phyloP scores from a whole-genome alignment of 2,329 filamentous ascomycete species.

The Cladosporium austrohemisphaericum region DNA sequence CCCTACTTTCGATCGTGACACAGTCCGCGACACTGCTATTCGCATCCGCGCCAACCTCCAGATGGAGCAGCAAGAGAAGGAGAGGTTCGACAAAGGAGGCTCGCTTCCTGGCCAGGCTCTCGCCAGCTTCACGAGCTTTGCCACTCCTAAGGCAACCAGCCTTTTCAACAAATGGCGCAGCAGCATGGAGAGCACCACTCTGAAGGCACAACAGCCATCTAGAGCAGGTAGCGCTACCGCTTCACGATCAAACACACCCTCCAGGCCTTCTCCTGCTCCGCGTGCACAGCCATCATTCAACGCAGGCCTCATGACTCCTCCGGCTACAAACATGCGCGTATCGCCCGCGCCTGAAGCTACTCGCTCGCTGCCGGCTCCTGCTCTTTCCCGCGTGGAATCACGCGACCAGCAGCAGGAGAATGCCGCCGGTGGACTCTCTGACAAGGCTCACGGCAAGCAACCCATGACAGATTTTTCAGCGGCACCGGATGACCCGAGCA shows the following conservation, averaged over 20 bases:
- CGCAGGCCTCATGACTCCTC: slow-evolving; percentile 84
- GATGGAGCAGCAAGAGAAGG: slow-evolving; percentile 96
- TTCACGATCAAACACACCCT: slow-evolving; percentile 44
- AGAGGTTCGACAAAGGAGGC: slow-evolving; percentile 58
- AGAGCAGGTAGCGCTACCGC: slow-evolving; percentile 19
- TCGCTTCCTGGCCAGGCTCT: slow-evolving; percentile 55
- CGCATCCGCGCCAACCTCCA: slow-evolving; percentile 90
- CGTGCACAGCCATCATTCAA: slow-evolving; percentile 55
- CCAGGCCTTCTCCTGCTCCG: slow-evolving; percentile 28
- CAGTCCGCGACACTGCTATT: slow-evolving; percentile 85
- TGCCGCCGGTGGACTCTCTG: slow-evolving; percentile 9
- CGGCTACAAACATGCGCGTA: slow-evolving; percentile 67
- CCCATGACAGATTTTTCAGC: slow-evolving; percentile 21
- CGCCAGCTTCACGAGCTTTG: slow-evolving; percentile 70
- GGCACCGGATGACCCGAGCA: slow-evolving; percentile 18
- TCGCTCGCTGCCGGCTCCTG: slow-evolving; percentile 21
- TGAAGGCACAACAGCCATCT: slow-evolving; percentile 41
- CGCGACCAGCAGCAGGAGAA: slow-evolving; percentile 3
- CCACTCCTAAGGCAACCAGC: slow-evolving; percentile 79
- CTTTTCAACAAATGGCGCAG: slow-evolving; percentile 94
- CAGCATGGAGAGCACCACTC: slow-evolving; percentile 44
- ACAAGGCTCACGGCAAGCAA: slow-evolving; percentile 17
- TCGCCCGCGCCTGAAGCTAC: slow-evolving; percentile 47
- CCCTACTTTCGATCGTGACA: slow-evolving; percentile 69
- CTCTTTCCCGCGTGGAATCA: slow-evolving; percentile 14